phyloP scores from a whole-genome alignment of 768 basidiomycete genomes.

The Chlorophyllum brunneum region DNA sequence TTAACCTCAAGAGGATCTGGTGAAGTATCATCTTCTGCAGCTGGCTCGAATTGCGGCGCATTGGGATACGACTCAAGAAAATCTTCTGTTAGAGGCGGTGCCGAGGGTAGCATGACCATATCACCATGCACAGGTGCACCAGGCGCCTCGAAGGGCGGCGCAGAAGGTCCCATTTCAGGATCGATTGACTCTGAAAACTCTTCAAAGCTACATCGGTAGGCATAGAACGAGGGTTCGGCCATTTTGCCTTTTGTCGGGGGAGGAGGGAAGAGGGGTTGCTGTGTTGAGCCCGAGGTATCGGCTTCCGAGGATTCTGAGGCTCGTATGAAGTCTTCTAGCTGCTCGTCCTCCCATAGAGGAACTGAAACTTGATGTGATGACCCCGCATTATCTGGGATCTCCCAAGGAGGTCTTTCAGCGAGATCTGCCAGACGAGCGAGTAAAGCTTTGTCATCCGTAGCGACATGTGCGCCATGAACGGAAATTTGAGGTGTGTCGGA shows the following conservation, averaged over 20 bases:
- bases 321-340: constrained; percentile 31
- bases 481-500: constrained; percentile 14
- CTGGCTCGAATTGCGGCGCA: constrained; percentile 11
- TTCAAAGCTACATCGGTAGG: constrained; percentile 39
- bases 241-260: constrained; percentile 42
- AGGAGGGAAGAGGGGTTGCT: constrained; percentile 35
- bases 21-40: constrained; percentile 11
- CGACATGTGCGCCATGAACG: constrained; percentile 50
- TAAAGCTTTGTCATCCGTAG: constrained; percentile 61
- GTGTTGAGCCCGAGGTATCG: constrained; percentile 13
- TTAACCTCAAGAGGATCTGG: constrained; percentile 10
- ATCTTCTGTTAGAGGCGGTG: constrained; percentile 35
- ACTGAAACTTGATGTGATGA: constrained; percentile 34
- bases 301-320: constrained; percentile 10
- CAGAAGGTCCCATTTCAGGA: constrained; percentile 36
- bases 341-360: constrained; percentile 53
- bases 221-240: constrained; percentile 34
- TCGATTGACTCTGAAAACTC: constrained; percentile 27
- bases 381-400: constrained; percentile 16
- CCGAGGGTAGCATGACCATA: constrained; percentile 40
- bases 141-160: constrained; percentile 43
- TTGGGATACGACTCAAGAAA: constrained; percentile 9
- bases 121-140: constrained; percentile 29
- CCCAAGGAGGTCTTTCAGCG: constrained; percentile 49
- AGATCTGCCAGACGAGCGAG: constrained; percentile 49